Base-by-base conservation (phyloP, 2,329 filamentous ascomycete genomes). In the Colletotrichum noveboracense region DNA sequence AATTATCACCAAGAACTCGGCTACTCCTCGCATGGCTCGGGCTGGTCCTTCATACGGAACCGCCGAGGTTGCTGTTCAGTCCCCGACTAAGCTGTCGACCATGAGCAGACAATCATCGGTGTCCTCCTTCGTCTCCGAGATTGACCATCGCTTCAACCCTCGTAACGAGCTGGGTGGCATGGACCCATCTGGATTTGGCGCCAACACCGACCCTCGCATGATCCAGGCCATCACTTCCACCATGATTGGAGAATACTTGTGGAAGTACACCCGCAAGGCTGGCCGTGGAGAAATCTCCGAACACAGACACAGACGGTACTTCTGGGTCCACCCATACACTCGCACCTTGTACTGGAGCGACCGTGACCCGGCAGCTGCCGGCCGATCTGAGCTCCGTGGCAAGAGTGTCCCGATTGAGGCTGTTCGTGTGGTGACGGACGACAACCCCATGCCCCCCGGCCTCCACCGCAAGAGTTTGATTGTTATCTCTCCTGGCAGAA, bases 321-420 rank as follows among this genome's bases (percentile, higher is more conserved):
- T 99, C 90, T 99, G 97, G 97, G 95, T 99, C 26, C 97, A 99
- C 83, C 97, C 97, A 0, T 99, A 98, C 85, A 99, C 96, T 5
- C 92, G 96, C 66, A 98, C 96, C 7, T 85, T 99, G 80, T 98
- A 98, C 89, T 99, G 97, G 97, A 98, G 96, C 82, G 94, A 98
- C 79, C 90, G 93, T 70, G 96, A 98, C 83, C 97, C 97, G 8
- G 93, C 94, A 34, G 90, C 89, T 62, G 94, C 93, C 62, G 94
- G 94, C n/a, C 93, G 94, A 77, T 87, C 91, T 13, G 94, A 98
- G 85, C 87, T 96, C 71, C 89, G 88, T 80, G 91, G 88, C 88
- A 98, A 98, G 92, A 98, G 95, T 84, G 95, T 98, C 61, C 92
- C 94, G 18, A 98, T 99, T 79, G 96, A 98, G 85, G 95, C 95